A percentile compares a stretch with the other conserved stretches of the same genome.
Evolutionary conservation across 2,329 filamentous ascomycete genomes (phyloP).

Genomic region (Teratosphaeria viscida): DNA sequence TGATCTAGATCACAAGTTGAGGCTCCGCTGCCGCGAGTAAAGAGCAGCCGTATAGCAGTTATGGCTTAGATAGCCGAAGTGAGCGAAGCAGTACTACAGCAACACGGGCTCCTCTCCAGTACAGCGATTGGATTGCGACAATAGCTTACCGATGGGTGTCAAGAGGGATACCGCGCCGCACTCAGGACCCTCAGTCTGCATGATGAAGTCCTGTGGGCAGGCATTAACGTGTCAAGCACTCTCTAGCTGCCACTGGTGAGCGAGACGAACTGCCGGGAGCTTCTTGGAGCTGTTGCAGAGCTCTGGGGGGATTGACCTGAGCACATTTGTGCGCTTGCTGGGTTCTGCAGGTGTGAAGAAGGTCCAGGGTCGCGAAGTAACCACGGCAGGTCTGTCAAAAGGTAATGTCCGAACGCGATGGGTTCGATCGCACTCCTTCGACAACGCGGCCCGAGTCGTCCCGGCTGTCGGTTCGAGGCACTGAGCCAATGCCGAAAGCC

Average conservation of each 20-base stretch:
- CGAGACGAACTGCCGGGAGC: not conserved
- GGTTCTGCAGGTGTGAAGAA: not conserved
- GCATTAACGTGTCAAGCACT: not conserved
- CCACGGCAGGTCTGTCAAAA: not conserved
- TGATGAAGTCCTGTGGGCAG: conserved; percentile 3
- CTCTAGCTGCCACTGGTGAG: not conserved
- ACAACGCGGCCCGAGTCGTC: not conserved
- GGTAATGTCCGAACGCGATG: not conserved
- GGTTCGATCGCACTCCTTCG: not conserved
- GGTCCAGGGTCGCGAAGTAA: not conserved
- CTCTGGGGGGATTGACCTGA: not conserved
- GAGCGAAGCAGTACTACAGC: not conserved
- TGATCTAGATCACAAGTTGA: not conserved
- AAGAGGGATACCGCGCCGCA: conserved; percentile 17
- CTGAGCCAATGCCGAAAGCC: not conserved
- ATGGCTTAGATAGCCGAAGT: not conserved
- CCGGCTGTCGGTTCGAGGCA: not conserved
- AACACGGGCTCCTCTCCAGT: conserved; percentile 12
- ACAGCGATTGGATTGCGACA: conserved; percentile 11
- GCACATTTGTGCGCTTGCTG: not conserved
- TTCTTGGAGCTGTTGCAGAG: not conserved
- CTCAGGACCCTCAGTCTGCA: conserved; percentile 10
- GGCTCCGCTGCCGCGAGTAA: not conserved
- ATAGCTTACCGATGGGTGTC: conserved; percentile 22
- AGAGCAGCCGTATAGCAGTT: not conserved